Base-by-base conservation (phyloP, 768 basidiomycete genomes). In the Gyrodon lividus region DNA sequence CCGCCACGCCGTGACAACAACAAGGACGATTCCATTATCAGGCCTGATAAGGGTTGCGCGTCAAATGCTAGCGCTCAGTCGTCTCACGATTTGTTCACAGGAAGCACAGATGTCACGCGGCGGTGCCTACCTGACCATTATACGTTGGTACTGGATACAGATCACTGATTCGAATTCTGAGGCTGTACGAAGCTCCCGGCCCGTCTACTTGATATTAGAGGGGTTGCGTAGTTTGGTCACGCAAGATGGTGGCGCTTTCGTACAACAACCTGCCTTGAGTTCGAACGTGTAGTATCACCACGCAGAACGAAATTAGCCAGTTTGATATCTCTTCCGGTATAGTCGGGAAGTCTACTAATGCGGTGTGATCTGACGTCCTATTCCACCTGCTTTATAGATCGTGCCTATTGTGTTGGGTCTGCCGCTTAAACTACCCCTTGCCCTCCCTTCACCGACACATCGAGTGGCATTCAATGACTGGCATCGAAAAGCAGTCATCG, bases 401-500 rank as follows among this genome's bases (percentile, higher is more conserved):
- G 22, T 28, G 46, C 33, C 24, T 45, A 23, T 40, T 41, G 39
- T 38, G 28, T 33, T 8, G 22, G 34, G 37, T 33, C 55, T 54
- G 34, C 43, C 39, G 48, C 43, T 39, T 38, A 28, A 44, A 51
- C 50, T 51, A 50, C 55, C 57, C 53, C 51, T 23, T 50, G 10
- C 59, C 56, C 56, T 57, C 50, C 46, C 33, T 31, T 31, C 50
- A 43, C 46, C 41, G 9, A 47, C 56, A 48, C 9, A 16, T 34
- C 41, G 26, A 46, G 24, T 44, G 31, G 43, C 52, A 43, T 16
- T 42, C 37, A 26, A 71, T 70, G 70, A 41, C 45, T 38, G 68
- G 71, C 31, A 37, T 61, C 17, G 70, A 70, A 57, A 68, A 70
- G 54, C 68, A 63, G 34, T 16, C 48, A 26, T 46, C 62, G 34